Base-by-base conservation (phyloP, 345 rosid genomes). In the Erodium maritimum region DNA sequence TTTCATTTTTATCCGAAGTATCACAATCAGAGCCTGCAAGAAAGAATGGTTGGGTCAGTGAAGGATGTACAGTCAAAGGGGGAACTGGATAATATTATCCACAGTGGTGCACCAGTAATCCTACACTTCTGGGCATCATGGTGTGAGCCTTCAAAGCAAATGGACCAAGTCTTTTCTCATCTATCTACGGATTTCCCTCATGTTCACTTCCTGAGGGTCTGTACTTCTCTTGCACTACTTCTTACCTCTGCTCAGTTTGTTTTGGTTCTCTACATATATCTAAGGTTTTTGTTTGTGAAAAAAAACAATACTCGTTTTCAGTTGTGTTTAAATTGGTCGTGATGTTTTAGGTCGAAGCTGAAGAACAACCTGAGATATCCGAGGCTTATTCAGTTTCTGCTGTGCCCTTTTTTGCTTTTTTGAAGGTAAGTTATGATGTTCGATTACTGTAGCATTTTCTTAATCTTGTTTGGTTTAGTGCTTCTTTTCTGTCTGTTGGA, bases 131-230 rank as follows among this genome's bases (percentile, higher is more conserved):
- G 97, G 99, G 99, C 97, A 13, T 69, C 88, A 1, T 94, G 99
- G 99, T 94, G 99, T 57, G 96, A 87, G 5, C 90, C 99, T n/a
- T 94, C 97, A 19, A 94, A 94, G 77, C 99, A 90, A 65, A 94
- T 94, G 99, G 97, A 94, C 79, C 74, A 84, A 80, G 90, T 90
- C 57, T 94, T 94, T 64, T 78, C 95, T 60, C 95, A 84, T 42
- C 97, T 94, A 65, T 81, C 95, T 55, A 79, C 80, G 17, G 99
- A 94, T 74, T 90, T 94, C 78, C 99, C 99, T 37, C 75, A 68
- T 45, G 75, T 82, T 48, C 80, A 78, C 21, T 94, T 90, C 73
- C 78, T 94, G 59, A 80, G 87, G 88, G 99, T 94, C 56, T 51
- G 67, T 63, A 13, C 20, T 59, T 16, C 23, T 18, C 20, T 34